Percentiles rank a stretch among this genome's conserved stretches.
Evolutionary conservation across 179 eudicot species (phyloP).

Genomic region (Silene coronaria): DNA sequence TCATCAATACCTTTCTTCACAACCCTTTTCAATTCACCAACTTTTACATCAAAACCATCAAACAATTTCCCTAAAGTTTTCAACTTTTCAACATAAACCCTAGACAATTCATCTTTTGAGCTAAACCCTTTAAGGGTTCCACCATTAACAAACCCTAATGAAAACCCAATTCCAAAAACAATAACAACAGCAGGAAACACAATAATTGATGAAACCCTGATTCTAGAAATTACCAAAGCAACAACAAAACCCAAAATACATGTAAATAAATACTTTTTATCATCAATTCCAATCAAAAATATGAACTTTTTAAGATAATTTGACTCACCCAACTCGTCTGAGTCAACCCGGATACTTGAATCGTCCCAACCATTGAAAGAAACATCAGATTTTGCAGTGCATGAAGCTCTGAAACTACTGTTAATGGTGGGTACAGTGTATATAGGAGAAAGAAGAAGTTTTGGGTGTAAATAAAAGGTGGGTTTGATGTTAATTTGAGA

Average conservation of each 20-base stretch:
- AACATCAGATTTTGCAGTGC: constrained; percentile 20
- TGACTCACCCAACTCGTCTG: constrained; percentile 51
- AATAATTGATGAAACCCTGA: constrained; percentile 71
- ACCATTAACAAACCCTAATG: constrained; percentile 64
- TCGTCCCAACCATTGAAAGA: constrained; percentile 74
- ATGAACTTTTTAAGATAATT: constrained; percentile 44
- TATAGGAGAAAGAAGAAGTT: constrained; percentile 20
- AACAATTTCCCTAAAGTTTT: constrained; percentile 37
- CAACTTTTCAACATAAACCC: constrained; percentile 43
- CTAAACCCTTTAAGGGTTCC: constrained; percentile 30
- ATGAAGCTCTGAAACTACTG: constrained; percentile 28
- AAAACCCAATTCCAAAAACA: constrained; percentile 73
- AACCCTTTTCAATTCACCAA: constrained; percentile 44
- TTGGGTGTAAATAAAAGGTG: constrained; percentile 18
- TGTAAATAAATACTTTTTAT: constrained; percentile 59
- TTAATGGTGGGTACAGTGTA: constrained; percentile 13
- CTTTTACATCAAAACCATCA: constrained; percentile 43
- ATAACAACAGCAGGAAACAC: constrained; percentile 70
- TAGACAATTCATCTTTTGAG: constrained; percentile 35
- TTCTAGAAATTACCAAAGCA: constrained; percentile 79
- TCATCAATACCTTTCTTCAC: constrained; percentile 41
- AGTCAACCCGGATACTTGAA: constrained; percentile 29
- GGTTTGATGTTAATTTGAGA: constrained; percentile 15
- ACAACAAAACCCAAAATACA: constrained; percentile 70
- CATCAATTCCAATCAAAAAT: constrained; percentile 52